phyloP scores from a whole-genome alignment of 139 green algal genomes.

The Diplosphaera chodatii region DNA sequence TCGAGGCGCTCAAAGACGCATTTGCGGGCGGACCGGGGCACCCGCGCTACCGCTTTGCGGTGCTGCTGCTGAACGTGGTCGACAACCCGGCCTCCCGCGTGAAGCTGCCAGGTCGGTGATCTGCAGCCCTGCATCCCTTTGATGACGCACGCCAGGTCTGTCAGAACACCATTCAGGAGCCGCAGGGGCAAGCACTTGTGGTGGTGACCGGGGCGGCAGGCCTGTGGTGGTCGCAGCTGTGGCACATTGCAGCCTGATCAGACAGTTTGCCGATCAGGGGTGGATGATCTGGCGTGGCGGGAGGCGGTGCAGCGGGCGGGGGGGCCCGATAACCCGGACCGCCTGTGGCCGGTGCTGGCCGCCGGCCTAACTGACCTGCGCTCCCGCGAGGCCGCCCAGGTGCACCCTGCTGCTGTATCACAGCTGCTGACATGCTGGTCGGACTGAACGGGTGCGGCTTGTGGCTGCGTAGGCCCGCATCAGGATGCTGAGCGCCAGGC shows the following conservation, averaged over 20 bases:
- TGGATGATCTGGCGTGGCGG: constrained; percentile 72
- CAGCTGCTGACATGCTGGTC: too few relatives aligned
- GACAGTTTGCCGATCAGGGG: constrained; percentile 3
- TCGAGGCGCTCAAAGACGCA: constrained; percentile 35
- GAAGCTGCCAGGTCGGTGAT: constrained; percentile 42
- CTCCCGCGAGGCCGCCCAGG: constrained; percentile 36
- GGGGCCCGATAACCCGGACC: constrained; percentile 48
- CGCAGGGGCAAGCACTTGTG: too few relatives aligned
- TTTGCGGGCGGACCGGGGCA: constrained; percentile 16
- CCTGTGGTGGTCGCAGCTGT: too few relatives aligned
- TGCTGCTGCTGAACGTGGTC: constrained; percentile 66
- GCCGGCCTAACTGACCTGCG: constrained; percentile 62
- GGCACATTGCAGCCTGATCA: too few relatives aligned
- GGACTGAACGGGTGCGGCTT: too few relatives aligned
- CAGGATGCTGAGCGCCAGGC: too few relatives aligned
- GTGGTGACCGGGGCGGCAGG: too few relatives aligned
- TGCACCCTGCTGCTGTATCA: too few relatives aligned
- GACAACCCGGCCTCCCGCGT: constrained; percentile 48
- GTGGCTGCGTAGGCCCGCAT: too few relatives aligned
- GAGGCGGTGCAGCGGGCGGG: constrained; percentile 51
- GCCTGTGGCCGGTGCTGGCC: constrained; percentile 65
- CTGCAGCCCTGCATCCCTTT: too few relatives aligned
- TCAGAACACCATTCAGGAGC: too few relatives aligned
- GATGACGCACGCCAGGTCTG: too few relatives aligned
- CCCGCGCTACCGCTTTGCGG: constrained; percentile 43